Base-by-base conservation (phyloP, 257 asterid genomes). In the Petrea volubilis region DNA sequence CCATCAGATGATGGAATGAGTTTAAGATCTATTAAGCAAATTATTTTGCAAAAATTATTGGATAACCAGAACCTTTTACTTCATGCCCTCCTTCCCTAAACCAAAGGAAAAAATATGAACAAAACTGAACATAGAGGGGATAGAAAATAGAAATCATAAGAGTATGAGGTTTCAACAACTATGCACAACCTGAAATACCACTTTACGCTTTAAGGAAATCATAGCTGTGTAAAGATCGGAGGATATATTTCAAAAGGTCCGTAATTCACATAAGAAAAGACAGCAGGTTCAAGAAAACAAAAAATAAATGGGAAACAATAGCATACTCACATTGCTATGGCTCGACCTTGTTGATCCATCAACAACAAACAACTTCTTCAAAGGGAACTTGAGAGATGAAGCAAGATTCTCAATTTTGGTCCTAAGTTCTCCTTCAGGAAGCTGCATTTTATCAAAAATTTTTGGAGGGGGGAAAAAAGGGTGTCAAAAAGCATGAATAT, bases 271-370 rank as follows among this genome's bases (percentile, higher is more conserved):
- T 61, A 60, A 43, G 46, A 51, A 60, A n/a, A 15, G 11, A 62
- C 34, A 29, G 38, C 63, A 56, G 55, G 20, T 29, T 64, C 57
- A 67, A 28, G 20, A 46, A 36, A 52, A 41, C 15, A 50, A 36
- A 64, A 12, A 67, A 50, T 34, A 9, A 43, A 50, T 50, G 27
- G 21, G 55, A 25, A 63, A 34, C 50, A 58, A 64, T 28, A 49
- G 74, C 53, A 46, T 65, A 56, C 98, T 90, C 80, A 95, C 98
- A 81, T 95, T 95, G 87, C 99, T 95, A 40, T 95, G 99, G 86
- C 98, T 95, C 1, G 99, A 95, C 79, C 98, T 90, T 61, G 99
- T 95, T 40, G 99, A 95, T 74, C 99, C 99, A 90, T 95, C 99
- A 85, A 95, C 87, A 25, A 95, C 98, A 17, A 95, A 92, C 84